Conservation (phyloP, 495 filamentous ascomycete genomes). For the Penicillium arizonense region DNA sequence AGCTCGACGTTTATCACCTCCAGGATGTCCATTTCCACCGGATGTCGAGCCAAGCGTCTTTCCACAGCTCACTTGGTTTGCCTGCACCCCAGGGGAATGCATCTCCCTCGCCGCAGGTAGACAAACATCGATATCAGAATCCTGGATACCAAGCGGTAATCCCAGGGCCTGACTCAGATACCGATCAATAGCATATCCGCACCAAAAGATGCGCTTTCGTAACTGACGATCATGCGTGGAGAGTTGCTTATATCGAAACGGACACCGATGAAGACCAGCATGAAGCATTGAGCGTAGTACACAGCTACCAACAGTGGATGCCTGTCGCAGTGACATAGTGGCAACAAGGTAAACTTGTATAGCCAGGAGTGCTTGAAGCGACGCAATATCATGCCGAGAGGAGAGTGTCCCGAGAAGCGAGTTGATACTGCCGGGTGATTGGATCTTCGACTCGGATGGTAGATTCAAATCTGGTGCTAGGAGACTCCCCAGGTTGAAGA, state of each 20-base stretch:
- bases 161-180: constrained; percentile 49
- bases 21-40: background rate
- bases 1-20: background rate
- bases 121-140: constrained; percentile 44
- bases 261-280: constrained; percentile 42
- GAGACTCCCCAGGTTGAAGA: constrained; percentile 36
- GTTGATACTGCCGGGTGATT: constrained; percentile 28
- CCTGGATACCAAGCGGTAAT: constrained; percentile 41
- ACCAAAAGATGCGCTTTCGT: constrained; percentile 51
- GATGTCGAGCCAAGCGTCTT: background rate
- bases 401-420: constrained; percentile 27
- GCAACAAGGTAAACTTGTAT: constrained; percentile 39
- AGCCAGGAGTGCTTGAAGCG: constrained; percentile 38
- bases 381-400: constrained; percentile 34
- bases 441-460: constrained; percentile 25
- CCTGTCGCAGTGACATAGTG: constrained; percentile 38
- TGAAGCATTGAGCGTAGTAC: constrained; percentile 41
- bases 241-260: constrained; percentile 41
- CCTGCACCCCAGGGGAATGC: constrained; percentile 22
- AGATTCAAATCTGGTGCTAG: constrained; percentile 27
- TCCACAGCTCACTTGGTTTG: background rate
- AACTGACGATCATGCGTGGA: constrained; percentile 40
- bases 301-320: constrained; percentile 39
- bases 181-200: constrained; percentile 48
- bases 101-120: constrained; percentile 29